Evolutionary conservation across 2,329 filamentous ascomycete genomes (phyloP).

Genomic region (Mollisia scopiformis): DNA sequence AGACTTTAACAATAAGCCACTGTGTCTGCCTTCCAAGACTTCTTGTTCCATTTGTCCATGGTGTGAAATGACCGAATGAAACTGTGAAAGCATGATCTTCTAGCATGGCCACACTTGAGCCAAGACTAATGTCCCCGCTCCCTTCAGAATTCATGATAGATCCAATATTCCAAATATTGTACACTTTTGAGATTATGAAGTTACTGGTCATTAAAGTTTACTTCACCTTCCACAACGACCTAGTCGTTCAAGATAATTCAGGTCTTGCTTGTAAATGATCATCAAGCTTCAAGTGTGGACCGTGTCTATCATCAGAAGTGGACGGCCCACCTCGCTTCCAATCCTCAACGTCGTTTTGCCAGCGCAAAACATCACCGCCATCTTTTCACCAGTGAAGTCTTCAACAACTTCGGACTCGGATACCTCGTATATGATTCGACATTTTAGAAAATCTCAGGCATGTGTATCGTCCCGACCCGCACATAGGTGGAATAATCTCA

Average conservation of each 20-base stretch:
- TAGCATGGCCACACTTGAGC: background rate
- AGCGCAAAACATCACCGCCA: background rate
- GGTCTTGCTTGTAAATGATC: no score
- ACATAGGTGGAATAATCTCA: background rate
- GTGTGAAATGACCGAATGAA: background rate
- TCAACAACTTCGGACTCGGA: background rate
- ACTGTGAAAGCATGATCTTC: background rate
- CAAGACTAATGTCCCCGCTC: background rate
- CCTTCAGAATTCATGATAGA: background rate
- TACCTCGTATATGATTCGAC: background rate
- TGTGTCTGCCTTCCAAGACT: background rate
- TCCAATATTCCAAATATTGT: background rate
- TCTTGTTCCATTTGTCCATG: background rate
- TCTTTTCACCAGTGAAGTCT: background rate
- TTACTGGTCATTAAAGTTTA: no score
- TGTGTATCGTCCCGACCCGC: background rate
- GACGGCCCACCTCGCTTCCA: background rate
- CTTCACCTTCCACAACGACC: no score
- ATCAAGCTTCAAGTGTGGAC: no score
- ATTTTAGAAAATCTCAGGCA: background rate
- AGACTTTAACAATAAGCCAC: background rate
- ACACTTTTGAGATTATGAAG: no score
- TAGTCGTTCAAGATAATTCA: no score
- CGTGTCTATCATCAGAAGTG: no score
- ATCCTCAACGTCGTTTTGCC: background rate